Evolutionary conservation across 108 stramenopile species (phyloP).

Genomic region (Skeletonema menzelii): DNA sequence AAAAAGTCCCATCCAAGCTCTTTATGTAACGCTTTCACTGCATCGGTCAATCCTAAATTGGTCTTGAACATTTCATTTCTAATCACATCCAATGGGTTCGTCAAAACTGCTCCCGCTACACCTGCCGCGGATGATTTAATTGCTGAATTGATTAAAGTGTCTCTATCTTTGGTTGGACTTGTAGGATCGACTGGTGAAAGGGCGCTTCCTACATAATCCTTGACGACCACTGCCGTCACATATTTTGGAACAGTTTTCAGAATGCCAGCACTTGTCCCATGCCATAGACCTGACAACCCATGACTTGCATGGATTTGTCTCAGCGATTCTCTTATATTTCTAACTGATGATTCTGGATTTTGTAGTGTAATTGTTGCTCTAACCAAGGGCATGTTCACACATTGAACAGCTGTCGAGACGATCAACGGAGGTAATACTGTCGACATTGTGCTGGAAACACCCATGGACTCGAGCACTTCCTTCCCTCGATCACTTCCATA

Average conservation of each 20-base stretch:
- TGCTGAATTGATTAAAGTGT: constrained; percentile 81
- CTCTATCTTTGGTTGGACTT: constrained; percentile 60
- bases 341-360: constrained; percentile 72
- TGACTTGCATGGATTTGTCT: constrained; percentile 74
- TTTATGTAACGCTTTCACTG: constrained; percentile 56
- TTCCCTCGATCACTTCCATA: constrained; percentile 90
- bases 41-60: constrained; percentile 65
- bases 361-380: constrained; percentile 91
- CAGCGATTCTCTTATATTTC: constrained; percentile 73
- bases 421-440: constrained; percentile 86
- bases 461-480: constrained; percentile 40
- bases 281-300: constrained; percentile 85
- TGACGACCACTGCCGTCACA: constrained; percentile 90
- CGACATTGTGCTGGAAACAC: constrained; percentile 44
- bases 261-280: constrained; percentile 92
- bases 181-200: constrained; percentile 62
- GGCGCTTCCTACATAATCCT: constrained; percentile 74
- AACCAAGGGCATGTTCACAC: constrained; percentile 95
- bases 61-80: constrained; percentile 99
- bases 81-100: constrained; percentile 97
- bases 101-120: constrained; percentile 94
- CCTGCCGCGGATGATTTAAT: constrained; percentile 89
- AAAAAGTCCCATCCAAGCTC: constrained; percentile 67
- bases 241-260: constrained; percentile 99
- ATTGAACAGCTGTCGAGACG: constrained; percentile 83